These are phyloP conservation scores for Ramularia endophylla DNA, from an alignment of 2,329 filamentous ascomycete species.

Conservation along the genomic window DNA sequence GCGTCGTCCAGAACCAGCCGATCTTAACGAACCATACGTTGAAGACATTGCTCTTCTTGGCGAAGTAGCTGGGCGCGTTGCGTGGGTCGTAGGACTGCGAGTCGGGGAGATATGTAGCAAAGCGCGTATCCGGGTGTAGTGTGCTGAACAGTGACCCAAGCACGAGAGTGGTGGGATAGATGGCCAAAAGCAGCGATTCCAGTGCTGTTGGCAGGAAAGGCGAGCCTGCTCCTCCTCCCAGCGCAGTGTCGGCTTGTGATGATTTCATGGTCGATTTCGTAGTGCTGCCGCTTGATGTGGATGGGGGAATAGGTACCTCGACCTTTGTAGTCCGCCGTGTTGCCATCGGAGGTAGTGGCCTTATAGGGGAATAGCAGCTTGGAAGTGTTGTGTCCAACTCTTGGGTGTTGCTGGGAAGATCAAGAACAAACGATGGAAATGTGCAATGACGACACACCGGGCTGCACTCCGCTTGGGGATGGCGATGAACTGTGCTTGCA, in stretches of 20 bases:
- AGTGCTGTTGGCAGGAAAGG: constrained; percentile 65
- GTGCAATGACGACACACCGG: too few relatives aligned
- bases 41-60: constrained; percentile 86
- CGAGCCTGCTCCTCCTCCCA: constrained; percentile 23
- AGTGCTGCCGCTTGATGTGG: constrained; percentile 4
- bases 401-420: too few relatives aligned
- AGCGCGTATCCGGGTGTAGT: constrained; percentile 69
- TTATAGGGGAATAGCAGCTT: too few relatives aligned
- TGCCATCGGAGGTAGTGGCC: constrained; percentile 18
- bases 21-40: constrained; percentile 92
- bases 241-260: constrained; percentile 8
- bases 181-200: constrained; percentile 57
- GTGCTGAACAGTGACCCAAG: constrained; percentile 76
- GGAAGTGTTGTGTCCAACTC: too few relatives aligned
- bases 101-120: constrained; percentile 54
- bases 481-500: too few relatives aligned
- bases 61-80: constrained; percentile 76
- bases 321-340: constrained; percentile 5
- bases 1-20: constrained; percentile 86
- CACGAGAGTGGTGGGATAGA: constrained; percentile 73
- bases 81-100: constrained; percentile 57
- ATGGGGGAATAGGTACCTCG: constrained; percentile 3
- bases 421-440: too few relatives aligned
- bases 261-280: constrained; percentile 6
- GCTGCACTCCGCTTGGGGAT: too few relatives aligned